Conservation (phyloP, 371 early-diverging fungal genomes). For the Mucor plumbeus region DNA sequence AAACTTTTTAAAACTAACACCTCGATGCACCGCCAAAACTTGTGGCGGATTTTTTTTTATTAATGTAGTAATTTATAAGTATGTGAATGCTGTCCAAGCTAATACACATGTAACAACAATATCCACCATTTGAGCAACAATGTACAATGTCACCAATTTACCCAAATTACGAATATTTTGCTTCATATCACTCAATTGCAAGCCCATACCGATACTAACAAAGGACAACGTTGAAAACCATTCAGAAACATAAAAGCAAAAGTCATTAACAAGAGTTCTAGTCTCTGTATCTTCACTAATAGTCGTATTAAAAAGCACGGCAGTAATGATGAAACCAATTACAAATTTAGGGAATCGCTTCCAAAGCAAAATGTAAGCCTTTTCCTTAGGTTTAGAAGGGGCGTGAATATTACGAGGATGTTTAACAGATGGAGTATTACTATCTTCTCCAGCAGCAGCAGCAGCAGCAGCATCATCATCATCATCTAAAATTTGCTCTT, state of each 20-base stretch:
- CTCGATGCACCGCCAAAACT: too few relatives aligned
- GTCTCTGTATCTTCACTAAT: slow-evolving; percentile 38
- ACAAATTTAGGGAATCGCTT: slow-evolving; percentile 70
- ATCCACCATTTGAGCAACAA: slow-evolving; percentile 64
- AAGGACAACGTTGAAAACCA: slow-evolving; percentile 70
- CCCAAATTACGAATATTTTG: slow-evolving; percentile 56
- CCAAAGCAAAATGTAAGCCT: slow-evolving; percentile 52
- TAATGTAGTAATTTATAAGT: slow-evolving; percentile 1
- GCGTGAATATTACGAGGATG: slow-evolving; percentile 24
- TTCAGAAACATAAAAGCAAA: slow-evolving; percentile 65
- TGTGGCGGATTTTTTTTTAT: too few relatives aligned
- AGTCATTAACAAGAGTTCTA: slow-evolving; percentile 50
- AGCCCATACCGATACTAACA: slow-evolving; percentile 64
- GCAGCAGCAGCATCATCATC: not conserved
- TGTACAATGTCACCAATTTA: slow-evolving; percentile 57
- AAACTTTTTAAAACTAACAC: too few relatives aligned
- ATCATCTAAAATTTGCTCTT: slow-evolving; percentile 7
- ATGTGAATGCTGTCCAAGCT: slow-evolving; percentile 60
- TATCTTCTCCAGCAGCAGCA: slow-evolving; percentile 10
- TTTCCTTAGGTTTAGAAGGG: slow-evolving; percentile 26
- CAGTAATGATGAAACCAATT: slow-evolving; percentile 64
- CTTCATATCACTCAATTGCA: slow-evolving; percentile 60
- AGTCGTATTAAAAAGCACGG: slow-evolving; percentile 63
- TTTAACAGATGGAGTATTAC: slow-evolving; percentile 26
- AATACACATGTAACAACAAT: slow-evolving; percentile 57